Conservation (phyloP, 805 yeast genomes). For the Candida ponderosae region DNA sequence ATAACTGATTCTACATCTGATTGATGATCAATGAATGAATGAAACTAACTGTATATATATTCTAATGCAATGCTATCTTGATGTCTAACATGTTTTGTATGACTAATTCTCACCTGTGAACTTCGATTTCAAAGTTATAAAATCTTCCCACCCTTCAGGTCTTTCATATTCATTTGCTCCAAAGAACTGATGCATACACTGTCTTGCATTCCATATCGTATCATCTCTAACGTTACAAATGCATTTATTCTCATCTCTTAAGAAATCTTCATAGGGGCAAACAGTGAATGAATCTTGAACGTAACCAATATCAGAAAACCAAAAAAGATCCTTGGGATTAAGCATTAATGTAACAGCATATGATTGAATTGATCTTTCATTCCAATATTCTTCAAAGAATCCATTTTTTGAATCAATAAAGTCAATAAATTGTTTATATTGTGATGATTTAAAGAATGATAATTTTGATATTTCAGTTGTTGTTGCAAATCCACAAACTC, state of each 20-base stretch:
- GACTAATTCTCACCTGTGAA: too few relatives aligned
- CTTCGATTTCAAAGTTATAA: conserved; percentile 15
- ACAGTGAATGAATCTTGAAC: conserved; percentile 53
- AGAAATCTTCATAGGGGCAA: conserved; percentile 62
- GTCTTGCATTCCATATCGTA: conserved; percentile 63
- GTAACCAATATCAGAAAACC: conserved; percentile 67
- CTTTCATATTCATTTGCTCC: conserved; percentile 40
- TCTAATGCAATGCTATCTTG: too few relatives aligned
- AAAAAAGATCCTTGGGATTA: conserved; percentile 48
- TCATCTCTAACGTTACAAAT: conserved; percentile 64
- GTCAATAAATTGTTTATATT: conserved; percentile 49
- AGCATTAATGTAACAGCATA: conserved; percentile 56
- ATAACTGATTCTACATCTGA: too few relatives aligned
- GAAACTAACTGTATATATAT: too few relatives aligned
- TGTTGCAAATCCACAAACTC: conserved; percentile 71
- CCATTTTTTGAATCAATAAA: conserved; percentile 62
- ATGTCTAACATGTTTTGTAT: too few relatives aligned
- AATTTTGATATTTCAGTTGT: conserved; percentile 65
- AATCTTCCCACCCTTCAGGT: conserved; percentile 60
- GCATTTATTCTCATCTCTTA: conserved; percentile 55
- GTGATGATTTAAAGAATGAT: conserved; percentile 50
- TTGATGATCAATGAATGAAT: too few relatives aligned
- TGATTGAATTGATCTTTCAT: conserved; percentile 78
- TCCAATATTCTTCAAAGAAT: conserved; percentile 80
- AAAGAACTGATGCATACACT: conserved; percentile 59